Evolutionary conservation across 2,329 filamentous ascomycete genomes (phyloP).

Genomic region (Cladorrhinum sp.): DNA sequence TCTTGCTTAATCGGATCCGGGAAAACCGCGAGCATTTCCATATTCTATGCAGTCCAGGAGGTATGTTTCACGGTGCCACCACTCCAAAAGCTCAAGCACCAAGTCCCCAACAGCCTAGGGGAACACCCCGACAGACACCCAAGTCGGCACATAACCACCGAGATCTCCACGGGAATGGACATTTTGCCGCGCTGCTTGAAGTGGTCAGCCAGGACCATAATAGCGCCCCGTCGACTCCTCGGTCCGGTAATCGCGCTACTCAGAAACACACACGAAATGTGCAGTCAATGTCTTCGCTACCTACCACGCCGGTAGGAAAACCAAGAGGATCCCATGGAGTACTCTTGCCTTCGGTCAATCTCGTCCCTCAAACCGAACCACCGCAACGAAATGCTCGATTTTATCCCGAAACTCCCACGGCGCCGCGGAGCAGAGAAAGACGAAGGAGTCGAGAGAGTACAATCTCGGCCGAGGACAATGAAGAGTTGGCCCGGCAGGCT

Average conservation of each 20-base stretch:
- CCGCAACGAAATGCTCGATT: conserved; percentile 46
- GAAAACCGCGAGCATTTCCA: conserved; percentile 88
- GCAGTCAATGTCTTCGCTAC: conserved; percentile 82
- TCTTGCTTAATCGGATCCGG: conserved; percentile 78
- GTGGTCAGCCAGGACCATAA: conserved; percentile 75
- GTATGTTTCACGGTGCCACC: conserved; percentile 60
- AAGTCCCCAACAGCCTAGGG: conserved; percentile 45
- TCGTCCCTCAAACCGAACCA: conserved; percentile 60
- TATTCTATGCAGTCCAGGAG: conserved; percentile 71
- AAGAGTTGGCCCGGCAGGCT: conserved; percentile 54
- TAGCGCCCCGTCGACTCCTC: conserved; percentile 71
- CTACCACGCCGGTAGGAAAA: conserved; percentile 66
- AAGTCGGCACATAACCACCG: conserved; percentile 43
- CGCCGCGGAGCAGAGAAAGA: conserved; percentile 40
- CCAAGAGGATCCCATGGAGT: conserved; percentile 47
- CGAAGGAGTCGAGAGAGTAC: conserved; percentile 80
- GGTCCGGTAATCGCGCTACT: conserved; percentile 46
- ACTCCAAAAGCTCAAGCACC: conserved; percentile 53
- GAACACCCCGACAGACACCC: conserved; percentile 52
- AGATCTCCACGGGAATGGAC: conserved; percentile 53
- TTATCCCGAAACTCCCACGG: conserved; percentile 43
- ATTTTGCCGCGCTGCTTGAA: conserved; percentile 76
- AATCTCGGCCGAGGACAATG: conserved; percentile 67
- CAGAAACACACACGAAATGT: conserved; percentile 69
- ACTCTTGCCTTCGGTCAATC: conserved; percentile 60